Base-by-base conservation (phyloP, 352 stramenopile genomes). In the Pythium phragmiticola region DNA sequence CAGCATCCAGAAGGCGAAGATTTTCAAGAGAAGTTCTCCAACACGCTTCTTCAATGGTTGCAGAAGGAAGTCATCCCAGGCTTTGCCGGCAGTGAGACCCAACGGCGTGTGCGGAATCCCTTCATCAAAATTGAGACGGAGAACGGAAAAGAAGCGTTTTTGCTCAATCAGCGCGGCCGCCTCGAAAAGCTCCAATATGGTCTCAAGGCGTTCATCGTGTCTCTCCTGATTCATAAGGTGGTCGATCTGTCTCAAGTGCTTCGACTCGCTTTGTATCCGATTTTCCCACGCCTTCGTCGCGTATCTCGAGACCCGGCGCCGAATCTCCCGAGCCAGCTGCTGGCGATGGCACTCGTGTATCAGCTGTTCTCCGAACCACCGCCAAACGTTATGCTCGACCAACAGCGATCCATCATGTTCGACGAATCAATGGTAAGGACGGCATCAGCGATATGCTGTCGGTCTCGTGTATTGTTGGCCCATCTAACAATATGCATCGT, bases 101-200 rank as follows among this genome's bases (percentile, higher is more conserved):
- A 85, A 28, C 90, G 90, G 53, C 80, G 80, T n/a, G 83, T 80
- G 17, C 81, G 74, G 16, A 95, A 95, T 52, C 85, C 86, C 21
- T 95, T 95, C 65, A 77, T 94, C 53, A 90, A 87, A 54, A 60
- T 77, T 9, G 82, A 92, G 49, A 56, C 74, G 14, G 82, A 92
- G 45, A 90, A 89, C 48, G 84, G 82, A 39, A 94, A 92, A 37
- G 87, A 95, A 51, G 78, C 87, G 9, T 95, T 91, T 46, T 59
- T 78, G 26, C 50, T 92, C 26, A 95, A 95, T 59, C 82, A 93
- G 58, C 91, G 93, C 54, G 87, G 87, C 8, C 82, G 83, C 7
- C 58, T 95, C 30, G 87, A 95, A 49, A 89, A 87, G 14, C 61
- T 92, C 28, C 87, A 95, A 64, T 95, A 94, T 60, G 87, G 87